These are phyloP conservation scores for Stephanodiscus minutulus DNA, from an alignment of 108 stramenopile species.

Conservation along the genomic window DNA sequence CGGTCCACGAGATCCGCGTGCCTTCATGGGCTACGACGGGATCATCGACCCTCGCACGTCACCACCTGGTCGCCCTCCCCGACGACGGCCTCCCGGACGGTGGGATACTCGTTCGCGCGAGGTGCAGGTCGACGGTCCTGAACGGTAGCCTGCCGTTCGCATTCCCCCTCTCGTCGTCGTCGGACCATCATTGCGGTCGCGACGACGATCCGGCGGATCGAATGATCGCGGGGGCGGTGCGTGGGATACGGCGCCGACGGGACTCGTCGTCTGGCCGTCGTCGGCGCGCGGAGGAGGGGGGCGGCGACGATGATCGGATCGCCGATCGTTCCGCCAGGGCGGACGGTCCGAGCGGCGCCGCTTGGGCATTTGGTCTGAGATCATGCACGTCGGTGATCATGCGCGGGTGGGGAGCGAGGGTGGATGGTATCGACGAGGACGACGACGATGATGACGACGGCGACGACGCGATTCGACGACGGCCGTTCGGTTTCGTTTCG, in stretches of 20 bases:
- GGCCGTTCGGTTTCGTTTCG: constrained; percentile 31
- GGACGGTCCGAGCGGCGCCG: background rate
- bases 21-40: constrained; percentile 23
- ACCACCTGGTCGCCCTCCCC: constrained; percentile 31
- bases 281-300: background rate
- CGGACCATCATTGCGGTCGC: too few relatives aligned
- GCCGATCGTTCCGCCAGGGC: background rate
- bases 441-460: background rate
- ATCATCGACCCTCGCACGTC: constrained; percentile 7
- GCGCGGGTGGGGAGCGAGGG: constrained; percentile 1
- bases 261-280: background rate
- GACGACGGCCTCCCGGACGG: constrained; percentile 21
- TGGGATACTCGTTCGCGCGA: constrained; percentile 51
- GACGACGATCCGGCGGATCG: background rate
- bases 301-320: too few relatives aligned
- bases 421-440: background rate
- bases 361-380: constrained; percentile 27
- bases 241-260: background rate
- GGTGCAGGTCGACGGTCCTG: constrained; percentile 29
- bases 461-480: background rate
- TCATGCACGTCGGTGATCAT: constrained; percentile 41
- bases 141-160: constrained; percentile 47
- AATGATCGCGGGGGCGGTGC: background rate
- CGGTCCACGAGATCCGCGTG: constrained; percentile 2
- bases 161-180: constrained; percentile 27